These are phyloP conservation scores for Solanum ossicruentum DNA, from an alignment of 257 asterid species.

Conservation along the genomic window DNA sequence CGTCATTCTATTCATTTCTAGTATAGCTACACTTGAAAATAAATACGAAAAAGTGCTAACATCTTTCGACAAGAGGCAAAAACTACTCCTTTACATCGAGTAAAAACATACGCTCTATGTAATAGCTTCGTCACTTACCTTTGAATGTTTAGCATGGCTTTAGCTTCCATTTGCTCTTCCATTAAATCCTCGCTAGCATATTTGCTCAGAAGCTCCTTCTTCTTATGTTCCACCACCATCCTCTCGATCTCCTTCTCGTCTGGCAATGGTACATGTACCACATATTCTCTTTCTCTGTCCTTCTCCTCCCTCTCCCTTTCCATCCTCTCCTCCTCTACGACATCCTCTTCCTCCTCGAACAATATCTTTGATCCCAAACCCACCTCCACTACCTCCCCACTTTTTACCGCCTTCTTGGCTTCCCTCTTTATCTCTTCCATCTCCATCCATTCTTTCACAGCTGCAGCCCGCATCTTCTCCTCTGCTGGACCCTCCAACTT, in stretches of 20 bases:
- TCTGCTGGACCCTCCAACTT: conserved; percentile 81
- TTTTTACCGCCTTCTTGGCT: conserved; percentile 78
- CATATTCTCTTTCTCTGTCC: conserved; percentile 62
- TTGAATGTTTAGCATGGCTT: conserved; percentile 73
- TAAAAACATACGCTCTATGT: neutral
- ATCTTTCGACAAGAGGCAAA: neutral
- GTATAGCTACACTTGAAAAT: neutral
- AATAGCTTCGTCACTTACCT: conserved; percentile 20
- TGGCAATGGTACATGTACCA: conserved; percentile 87
- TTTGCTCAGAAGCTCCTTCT: conserved; percentile 72
- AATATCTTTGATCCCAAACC: conserved; percentile 65
- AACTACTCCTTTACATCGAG: neutral
- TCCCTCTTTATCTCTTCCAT: conserved; percentile 78
- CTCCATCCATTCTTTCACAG: conserved; percentile 66
- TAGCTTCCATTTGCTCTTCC: conserved; percentile 66
- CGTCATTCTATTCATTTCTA: neutral
- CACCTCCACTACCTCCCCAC: conserved; percentile 85
- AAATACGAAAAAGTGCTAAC: neutral
- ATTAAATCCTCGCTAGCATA: conserved; percentile 67
- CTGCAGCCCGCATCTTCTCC: conserved; percentile 57
- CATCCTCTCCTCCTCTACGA: conserved; percentile 74
- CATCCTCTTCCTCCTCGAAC: conserved; percentile 89
- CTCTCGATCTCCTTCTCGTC: conserved; percentile 81
- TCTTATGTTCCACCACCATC: conserved; percentile 84
- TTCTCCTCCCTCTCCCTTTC: conserved; percentile 54